Evolutionary conservation across 2,329 filamentous ascomycete species (phyloP), one percentile per base, ranked within the genome.

Genomic region (Diaporthe capsici): DNA sequence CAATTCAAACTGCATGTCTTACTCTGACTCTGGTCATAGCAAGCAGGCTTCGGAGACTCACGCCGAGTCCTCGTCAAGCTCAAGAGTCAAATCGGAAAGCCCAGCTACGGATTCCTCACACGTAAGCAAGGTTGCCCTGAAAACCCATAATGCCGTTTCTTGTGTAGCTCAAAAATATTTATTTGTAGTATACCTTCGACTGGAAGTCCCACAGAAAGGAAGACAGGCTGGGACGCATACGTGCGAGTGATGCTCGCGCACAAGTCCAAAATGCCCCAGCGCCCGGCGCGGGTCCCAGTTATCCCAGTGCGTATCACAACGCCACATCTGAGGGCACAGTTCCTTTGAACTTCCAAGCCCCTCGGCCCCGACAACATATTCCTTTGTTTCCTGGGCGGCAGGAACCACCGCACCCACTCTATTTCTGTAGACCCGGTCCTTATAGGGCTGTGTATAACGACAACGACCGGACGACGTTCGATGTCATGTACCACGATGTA

Each of bases 61-160:
- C 1, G 6, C 13, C 12, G n/a, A 28, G 51, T 55, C 51, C 15
- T 44, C 42, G 42, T 55, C 51, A 55, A 55, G 51, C 8, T 25
- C n/a, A 55, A 28, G 0, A 6, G 10, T 55, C 12, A 28, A 13
- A 55, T 25, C 51, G 51, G n/a, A 25, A 55, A 55, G n/a, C 51
- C 51, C 51, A 1, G 1, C 51, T 13, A 25, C n/a, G 15, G 51
- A 55, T 13, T 55, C 51, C 4, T 55, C 51, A 55, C 25, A 25
- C 25, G 51, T 55, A 28, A 28, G 51, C 12, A 28, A 25, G n/a
- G 1, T 12, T 25, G 25, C n/a, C 51, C 10, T 55, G 47, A 49
- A 20, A 20, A 0, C 1, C 47, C 22, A 8, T 1, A 13, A n/a
- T 0, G 2, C 47, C 7, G 0, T 25, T 17, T 28, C 12, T 55